Evolutionary conservation across 2,329 filamentous ascomycete genomes (phyloP).

Genomic region (Furcasterigmium sp.): DNA sequence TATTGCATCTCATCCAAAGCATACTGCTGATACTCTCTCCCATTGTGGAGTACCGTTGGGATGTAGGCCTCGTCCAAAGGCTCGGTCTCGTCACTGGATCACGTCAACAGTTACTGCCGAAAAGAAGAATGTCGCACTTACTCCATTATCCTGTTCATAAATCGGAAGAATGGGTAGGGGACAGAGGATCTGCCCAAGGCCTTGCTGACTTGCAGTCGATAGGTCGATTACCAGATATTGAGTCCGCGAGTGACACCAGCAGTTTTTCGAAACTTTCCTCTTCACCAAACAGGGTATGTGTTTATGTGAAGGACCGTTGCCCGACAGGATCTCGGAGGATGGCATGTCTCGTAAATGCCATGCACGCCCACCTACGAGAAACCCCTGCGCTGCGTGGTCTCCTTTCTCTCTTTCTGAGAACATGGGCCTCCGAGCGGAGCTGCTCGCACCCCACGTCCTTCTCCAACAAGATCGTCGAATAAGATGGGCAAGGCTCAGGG

Average conservation of each 20-base stretch:
- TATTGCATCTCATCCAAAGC: constrained; percentile 60
- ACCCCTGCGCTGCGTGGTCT: not conserved
- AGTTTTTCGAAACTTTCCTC: too few species aligned
- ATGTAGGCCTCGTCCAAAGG: constrained; percentile 53
- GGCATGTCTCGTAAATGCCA: too few species aligned
- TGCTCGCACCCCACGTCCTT: not conserved
- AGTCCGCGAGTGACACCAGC: too few species aligned
- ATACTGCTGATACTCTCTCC: constrained; percentile 63
- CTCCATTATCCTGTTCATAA: constrained; percentile 8
- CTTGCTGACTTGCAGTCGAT: too few species aligned
- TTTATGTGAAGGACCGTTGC: too few species aligned
- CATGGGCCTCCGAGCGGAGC: not conserved
- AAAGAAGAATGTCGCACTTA: constrained; percentile 5
- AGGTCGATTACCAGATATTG: too few species aligned
- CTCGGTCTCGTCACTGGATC: constrained; percentile 40
- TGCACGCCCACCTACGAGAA: too few species aligned
- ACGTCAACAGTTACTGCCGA: constrained; percentile 15
- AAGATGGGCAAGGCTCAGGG: not conserved
- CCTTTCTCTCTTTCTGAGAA: not conserved
- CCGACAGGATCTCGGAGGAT: too few species aligned
- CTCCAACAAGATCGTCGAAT: not conserved
- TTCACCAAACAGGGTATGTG: too few species aligned
- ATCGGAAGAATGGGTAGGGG: not conserved
- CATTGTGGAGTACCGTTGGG: constrained; percentile 55
- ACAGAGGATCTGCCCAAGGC: too few species aligned